These are phyloP conservation scores for Chaetomium tenue DNA, from an alignment of 495 filamentous ascomycete species.

Conservation along the genomic window DNA sequence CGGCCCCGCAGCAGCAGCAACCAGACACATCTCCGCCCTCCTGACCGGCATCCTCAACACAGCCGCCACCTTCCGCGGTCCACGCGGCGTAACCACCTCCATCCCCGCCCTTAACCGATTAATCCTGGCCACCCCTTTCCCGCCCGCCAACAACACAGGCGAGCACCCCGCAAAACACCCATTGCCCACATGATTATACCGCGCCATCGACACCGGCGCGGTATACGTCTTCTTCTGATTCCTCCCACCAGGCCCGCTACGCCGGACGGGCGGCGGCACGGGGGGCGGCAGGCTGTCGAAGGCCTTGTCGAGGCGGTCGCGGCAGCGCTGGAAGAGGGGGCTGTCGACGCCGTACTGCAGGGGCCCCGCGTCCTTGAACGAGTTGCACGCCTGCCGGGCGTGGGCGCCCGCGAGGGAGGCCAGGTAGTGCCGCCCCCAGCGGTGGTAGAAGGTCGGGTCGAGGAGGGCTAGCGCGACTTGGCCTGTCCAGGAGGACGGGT, in stretches of 20 bases:
- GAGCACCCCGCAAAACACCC: slow-evolving; percentile 43
- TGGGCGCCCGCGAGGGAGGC: slow-evolving; percentile 45
- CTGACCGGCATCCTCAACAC: slow-evolving; percentile 41
- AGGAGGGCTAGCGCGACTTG: slow-evolving; percentile 41
- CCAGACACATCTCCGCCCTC: slow-evolving; percentile 22
- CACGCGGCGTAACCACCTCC: slow-evolving; percentile 41
- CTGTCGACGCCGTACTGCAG: slow-evolving; percentile 41
- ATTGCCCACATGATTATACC: slow-evolving; percentile 28
- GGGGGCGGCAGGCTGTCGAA: slow-evolving; percentile 45
- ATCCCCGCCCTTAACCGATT: slow-evolving; percentile 35
- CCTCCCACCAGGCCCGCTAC: neutral
- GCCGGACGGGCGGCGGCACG: slow-evolving; percentile 23
- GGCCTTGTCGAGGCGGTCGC: slow-evolving; percentile 39
- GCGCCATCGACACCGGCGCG: slow-evolving; percentile 30
- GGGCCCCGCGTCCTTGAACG: slow-evolving; percentile 49
- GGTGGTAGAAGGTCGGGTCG: slow-evolving; percentile 28
- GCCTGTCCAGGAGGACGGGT: slow-evolving; percentile 28
- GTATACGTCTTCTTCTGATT: too few species aligned
- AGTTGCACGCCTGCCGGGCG: slow-evolving; percentile 46
- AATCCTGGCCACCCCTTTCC: slow-evolving; percentile 19
- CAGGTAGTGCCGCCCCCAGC: slow-evolving; percentile 50
- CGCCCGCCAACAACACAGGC: slow-evolving; percentile 34
- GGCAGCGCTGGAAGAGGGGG: slow-evolving; percentile 39
- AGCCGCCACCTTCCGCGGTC: slow-evolving; percentile 35
- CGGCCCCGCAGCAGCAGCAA: slow-evolving; percentile 11